Evolutionary conservation across 352 stramenopile genomes (phyloP).

Genomic region (Salisapilia sapeloensis): DNA sequence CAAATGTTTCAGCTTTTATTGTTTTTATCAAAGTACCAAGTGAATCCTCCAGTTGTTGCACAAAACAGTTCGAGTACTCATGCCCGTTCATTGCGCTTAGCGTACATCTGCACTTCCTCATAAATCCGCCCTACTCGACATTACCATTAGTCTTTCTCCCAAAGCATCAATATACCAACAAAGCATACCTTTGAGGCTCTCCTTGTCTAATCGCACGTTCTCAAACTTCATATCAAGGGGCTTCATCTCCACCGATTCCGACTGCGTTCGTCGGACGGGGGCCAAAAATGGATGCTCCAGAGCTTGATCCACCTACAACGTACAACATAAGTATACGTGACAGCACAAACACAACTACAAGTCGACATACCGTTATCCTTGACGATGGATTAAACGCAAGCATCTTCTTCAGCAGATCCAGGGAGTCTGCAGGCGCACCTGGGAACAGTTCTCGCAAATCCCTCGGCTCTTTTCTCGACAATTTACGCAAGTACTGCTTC

Average conservation of each 20-base stretch:
- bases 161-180: slow-evolving; percentile 1
- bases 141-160: neutral
- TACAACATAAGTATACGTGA: slow-evolving; percentile 1
- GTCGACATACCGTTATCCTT: slow-evolving; percentile 52
- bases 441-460: slow-evolving; percentile 74
- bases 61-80: too few relatives aligned
- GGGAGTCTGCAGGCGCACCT: slow-evolving; percentile 50
- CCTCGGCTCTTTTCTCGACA: slow-evolving; percentile 64
- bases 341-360: slow-evolving; percentile 1
- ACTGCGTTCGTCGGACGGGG: slow-evolving; percentile 51
- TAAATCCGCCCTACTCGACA: slow-evolving; percentile 54
- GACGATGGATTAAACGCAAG: slow-evolving; percentile 64
- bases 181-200: slow-evolving; percentile 59
- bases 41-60: too few relatives aligned
- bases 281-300: slow-evolving; percentile 72
- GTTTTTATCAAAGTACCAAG: too few relatives aligned
- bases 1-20: too few relatives aligned
- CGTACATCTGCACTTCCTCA: slow-evolving; percentile 77
- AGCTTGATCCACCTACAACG: slow-evolving; percentile 52
- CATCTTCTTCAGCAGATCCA: slow-evolving; percentile 79
- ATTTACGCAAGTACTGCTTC: slow-evolving; percentile 75
- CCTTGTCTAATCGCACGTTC: slow-evolving; percentile 71
- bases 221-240: slow-evolving; percentile 84
- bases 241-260: slow-evolving; percentile 49
- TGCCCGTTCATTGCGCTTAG: slow-evolving; percentile 30